Conservation (phyloP, 1,284 basidiomycete genomes). For the Cutaneotrichosporon cavernicola region DNA sequence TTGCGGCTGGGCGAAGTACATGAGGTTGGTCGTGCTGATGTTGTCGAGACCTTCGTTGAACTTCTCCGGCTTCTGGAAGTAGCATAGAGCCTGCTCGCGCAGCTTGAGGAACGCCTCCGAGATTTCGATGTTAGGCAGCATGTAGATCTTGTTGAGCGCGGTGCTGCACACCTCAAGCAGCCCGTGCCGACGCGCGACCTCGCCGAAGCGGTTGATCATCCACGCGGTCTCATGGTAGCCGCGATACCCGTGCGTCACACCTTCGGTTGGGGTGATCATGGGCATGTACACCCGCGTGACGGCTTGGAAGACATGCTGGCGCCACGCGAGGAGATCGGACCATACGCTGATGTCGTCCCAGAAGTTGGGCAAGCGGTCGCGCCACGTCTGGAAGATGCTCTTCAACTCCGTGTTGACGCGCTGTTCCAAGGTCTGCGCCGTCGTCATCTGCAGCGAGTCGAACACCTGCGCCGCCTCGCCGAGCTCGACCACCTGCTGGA, state of each 20-base stretch:
- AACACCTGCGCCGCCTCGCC: constrained; percentile 96
- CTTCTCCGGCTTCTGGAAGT: constrained; percentile 94
- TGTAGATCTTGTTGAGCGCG: constrained; percentile 96
- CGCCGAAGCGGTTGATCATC: constrained; percentile 99
- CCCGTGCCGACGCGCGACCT: constrained; percentile 96
- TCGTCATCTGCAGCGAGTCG: constrained; percentile 83
- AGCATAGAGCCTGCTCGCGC: constrained; percentile 97
- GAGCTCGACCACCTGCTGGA: constrained; percentile 98
- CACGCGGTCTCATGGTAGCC: constrained; percentile 99
- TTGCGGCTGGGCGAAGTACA: constrained; percentile 93
- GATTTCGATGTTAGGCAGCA: constrained; percentile 98
- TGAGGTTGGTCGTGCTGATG: constrained; percentile 98
- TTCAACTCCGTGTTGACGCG: constrained; percentile 89
- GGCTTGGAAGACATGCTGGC: constrained; percentile 84
- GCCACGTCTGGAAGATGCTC: constrained; percentile 93
- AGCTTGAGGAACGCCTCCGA: constrained; percentile 99
- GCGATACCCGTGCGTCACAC: constrained; percentile 83
- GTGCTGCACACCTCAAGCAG: constrained; percentile 94
- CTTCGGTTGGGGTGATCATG: constrained; percentile 62
- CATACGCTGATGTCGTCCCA: constrained; percentile 99
- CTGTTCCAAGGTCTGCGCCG: constrained; percentile 84
- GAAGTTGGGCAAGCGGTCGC: constrained; percentile 91
- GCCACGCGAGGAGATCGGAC: constrained; percentile 97
- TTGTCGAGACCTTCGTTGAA: constrained; percentile 92
- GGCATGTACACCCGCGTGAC: constrained; percentile 98